These are phyloP conservation scores for Sphenostylis stenocarpa DNA, from an alignment of 306 rosid genomes.

Conservation along the genomic window DNA sequence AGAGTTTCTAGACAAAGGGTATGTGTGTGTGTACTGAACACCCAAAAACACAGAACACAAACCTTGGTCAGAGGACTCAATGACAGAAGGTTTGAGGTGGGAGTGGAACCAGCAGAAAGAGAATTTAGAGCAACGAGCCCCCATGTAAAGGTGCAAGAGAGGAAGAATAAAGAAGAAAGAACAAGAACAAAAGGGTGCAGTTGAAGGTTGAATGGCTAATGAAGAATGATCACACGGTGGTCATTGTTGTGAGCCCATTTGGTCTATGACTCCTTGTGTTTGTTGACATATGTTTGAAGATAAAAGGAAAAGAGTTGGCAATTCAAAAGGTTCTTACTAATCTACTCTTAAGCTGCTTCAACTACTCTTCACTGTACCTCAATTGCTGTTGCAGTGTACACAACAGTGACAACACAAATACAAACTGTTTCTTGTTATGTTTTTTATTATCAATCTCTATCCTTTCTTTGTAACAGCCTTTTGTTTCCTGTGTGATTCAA, in stretches of 20 bases:
- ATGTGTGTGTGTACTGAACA: not conserved
- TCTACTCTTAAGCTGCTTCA: conserved; percentile 14
- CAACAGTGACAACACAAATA: conserved; percentile 10
- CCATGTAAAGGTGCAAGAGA: conserved; percentile 46
- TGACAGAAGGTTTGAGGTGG: conserved; percentile 77
- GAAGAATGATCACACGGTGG: conserved; percentile 33
- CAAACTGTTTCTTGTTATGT: not conserved
- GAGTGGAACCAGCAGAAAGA: conserved; percentile 83
- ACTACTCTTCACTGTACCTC: not conserved
- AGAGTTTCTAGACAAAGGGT: not conserved
- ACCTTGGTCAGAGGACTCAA: conserved; percentile 86
- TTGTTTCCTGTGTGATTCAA: conserved; percentile 22
- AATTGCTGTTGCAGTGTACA: conserved; percentile 16
- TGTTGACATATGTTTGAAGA: conserved; percentile 21
- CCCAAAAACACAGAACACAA: not conserved
- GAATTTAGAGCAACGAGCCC: conserved; percentile 93
- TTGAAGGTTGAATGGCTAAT: conserved; percentile 20
- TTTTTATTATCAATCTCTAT: not conserved
- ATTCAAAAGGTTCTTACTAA: conserved; percentile 10
- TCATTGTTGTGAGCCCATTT: conserved; percentile 39
- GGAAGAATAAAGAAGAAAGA: conserved; percentile 8
- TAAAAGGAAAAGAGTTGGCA: conserved; percentile 27
- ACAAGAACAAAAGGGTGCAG: conserved; percentile 1
- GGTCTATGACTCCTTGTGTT: conserved; percentile 15
- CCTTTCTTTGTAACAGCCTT: not conserved